These are phyloP conservation scores for Suillus luteus DNA, from an alignment of 768 basidiomycete genomes.

Conservation along the genomic window DNA sequence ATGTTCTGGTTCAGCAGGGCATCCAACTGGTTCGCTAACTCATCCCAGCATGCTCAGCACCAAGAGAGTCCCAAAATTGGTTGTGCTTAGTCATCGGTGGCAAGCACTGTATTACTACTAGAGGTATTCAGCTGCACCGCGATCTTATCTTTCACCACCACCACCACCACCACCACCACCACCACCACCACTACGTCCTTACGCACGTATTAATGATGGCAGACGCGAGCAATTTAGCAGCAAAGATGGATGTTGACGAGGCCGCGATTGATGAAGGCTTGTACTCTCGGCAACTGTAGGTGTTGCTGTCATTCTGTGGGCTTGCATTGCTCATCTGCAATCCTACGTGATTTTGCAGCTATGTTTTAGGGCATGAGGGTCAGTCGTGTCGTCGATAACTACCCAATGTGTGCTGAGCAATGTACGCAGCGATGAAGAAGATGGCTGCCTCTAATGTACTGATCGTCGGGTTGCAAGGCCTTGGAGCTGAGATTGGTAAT, in stretches of 20 bases:
- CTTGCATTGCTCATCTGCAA: constrained; percentile 20
- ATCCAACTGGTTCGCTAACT: neutral
- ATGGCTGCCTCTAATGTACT: constrained; percentile 97
- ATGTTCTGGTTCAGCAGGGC: neutral
- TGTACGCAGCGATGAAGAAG: constrained; percentile 90
- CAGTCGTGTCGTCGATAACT: constrained; percentile 14
- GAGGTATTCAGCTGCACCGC: constrained; percentile 1
- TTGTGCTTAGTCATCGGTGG: constrained; percentile 5
- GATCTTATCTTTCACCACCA: constrained; percentile 15
- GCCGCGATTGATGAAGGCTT: constrained; percentile 89
- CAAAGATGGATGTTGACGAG: constrained; percentile 84
- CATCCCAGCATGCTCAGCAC: neutral
- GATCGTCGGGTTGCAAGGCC: constrained; percentile 86
- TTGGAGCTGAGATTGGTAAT: constrained; percentile 94
- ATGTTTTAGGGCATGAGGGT: constrained; percentile 98
- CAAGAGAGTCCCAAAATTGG: neutral
- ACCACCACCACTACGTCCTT: constrained; percentile 9
- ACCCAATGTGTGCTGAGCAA: constrained; percentile 20
- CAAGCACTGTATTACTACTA: neutral
- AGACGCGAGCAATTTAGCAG: constrained; percentile 34
- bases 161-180: constrained; percentile 9
- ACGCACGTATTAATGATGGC: constrained; percentile 34
- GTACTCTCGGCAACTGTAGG: constrained; percentile 92
- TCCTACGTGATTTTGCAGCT: constrained; percentile 47
- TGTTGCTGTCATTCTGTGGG: constrained; percentile 21